Percentiles rank a stretch among this genome's conserved stretches.
These are phyloP conservation scores for Phaeodactylum tricornutum DNA, from an alignment of 108 stramenopile genomes.

Conservation along the genomic window DNA sequence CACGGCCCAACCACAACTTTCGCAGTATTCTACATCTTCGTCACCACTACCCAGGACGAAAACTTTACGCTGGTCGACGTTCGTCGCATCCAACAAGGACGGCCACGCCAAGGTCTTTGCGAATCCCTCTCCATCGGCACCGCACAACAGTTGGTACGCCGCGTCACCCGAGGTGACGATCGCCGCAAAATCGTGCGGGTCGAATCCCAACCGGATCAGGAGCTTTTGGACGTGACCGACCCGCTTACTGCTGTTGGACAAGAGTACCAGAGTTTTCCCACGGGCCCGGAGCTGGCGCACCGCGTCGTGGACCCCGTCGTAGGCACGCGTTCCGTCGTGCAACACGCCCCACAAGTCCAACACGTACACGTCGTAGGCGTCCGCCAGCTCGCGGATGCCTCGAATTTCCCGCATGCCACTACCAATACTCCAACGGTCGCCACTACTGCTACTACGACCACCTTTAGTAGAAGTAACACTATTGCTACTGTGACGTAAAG, in stretches of 20 bases:
- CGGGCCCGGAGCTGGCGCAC: slow-evolving; percentile 31
- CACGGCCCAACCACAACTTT: slow-evolving; percentile 62
- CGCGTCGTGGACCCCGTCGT: slow-evolving; percentile 73
- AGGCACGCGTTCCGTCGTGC: slow-evolving; percentile 77
- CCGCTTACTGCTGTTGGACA: slow-evolving; percentile 85
- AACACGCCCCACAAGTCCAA: slow-evolving; percentile 93
- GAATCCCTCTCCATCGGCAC: slow-evolving; percentile 2
- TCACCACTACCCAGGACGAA: slow-evolving; percentile 72
- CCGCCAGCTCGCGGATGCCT: slow-evolving; percentile 22
- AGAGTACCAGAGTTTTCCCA: slow-evolving; percentile 68
- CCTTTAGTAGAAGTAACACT: too few species aligned
- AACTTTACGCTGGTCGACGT: background rate
- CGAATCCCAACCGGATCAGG: slow-evolving; percentile 57
- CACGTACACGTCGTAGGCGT: slow-evolving; percentile 72
- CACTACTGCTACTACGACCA: too few species aligned
- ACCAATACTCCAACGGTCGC: too few species aligned
- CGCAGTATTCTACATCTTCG: slow-evolving; percentile 71
- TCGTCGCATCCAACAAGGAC: slow-evolving; percentile 7
- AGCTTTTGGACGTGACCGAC: slow-evolving; percentile 32
- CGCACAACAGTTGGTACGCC: slow-evolving; percentile 34
- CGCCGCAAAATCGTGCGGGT: slow-evolving; percentile 34
- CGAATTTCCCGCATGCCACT: background rate
- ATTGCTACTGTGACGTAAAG: too few species aligned
- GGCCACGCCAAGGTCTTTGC: background rate
- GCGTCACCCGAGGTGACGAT: slow-evolving; percentile 79